Percentiles rank a stretch among this genome's conserved stretches.
phyloP scores from a whole-genome alignment of 805 yeast species.

The Sugiyamaella mastotermitis region DNA sequence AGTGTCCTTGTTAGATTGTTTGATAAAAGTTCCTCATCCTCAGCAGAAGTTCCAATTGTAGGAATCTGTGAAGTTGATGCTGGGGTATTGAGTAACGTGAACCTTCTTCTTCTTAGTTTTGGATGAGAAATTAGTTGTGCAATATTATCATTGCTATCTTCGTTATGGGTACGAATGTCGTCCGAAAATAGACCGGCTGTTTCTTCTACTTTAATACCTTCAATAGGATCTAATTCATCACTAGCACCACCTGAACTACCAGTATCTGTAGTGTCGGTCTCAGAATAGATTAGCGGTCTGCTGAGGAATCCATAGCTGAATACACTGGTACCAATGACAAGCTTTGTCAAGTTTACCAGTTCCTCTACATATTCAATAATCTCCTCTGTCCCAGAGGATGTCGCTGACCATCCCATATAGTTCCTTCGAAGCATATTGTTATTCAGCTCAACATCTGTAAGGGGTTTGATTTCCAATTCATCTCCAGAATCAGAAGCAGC shows the following conservation, averaged over 20 bases:
- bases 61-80: too few species aligned
- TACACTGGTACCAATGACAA: slow-evolving; percentile 43
- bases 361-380: slow-evolving; percentile 46
- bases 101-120: background rate
- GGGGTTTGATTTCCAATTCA: background rate
- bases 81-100: too few species aligned
- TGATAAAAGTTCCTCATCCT: slow-evolving; percentile 3
- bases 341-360: slow-evolving; percentile 35
- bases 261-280: slow-evolving; percentile 9
- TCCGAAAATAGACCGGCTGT: background rate
- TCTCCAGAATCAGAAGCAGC: slow-evolving; percentile 2
- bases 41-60: slow-evolving; percentile 4
- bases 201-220: background rate
- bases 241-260: background rate
- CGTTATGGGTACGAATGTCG: slow-evolving; percentile 2
- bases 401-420: slow-evolving; percentile 46
- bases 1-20: background rate
- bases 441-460: slow-evolving; percentile 19
- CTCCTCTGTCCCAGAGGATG: slow-evolving; percentile 44
- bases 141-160: background rate
- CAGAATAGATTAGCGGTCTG: slow-evolving; percentile 32
- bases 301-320: slow-evolving; percentile 48
- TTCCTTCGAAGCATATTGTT: slow-evolving; percentile 25
- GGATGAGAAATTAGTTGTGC: background rate
- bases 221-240: background rate